Evolutionary conservation across 1,284 basidiomycete genomes (phyloP).

Genomic region (Austroboletus niveus): DNA sequence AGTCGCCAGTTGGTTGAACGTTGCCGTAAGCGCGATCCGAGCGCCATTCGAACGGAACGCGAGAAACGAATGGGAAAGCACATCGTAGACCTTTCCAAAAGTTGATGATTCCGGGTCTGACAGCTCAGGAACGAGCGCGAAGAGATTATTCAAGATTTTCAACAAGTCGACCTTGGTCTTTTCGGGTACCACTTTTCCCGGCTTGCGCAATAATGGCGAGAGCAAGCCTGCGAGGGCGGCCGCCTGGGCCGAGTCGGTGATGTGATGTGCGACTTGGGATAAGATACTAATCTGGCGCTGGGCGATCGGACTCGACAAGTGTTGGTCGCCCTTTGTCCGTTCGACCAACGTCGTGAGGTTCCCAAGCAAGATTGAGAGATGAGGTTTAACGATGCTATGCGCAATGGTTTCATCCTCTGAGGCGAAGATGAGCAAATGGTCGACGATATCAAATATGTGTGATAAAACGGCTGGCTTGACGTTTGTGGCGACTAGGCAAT

Average conservation of each 20-base stretch:
- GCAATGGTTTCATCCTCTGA: constrained; percentile 49
- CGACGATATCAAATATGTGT: constrained; percentile 85
- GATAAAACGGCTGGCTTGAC: constrained; percentile 87
- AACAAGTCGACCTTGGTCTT: constrained; percentile 86
- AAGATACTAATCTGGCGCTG: constrained; percentile 85
- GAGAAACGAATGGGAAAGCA: constrained; percentile 77
- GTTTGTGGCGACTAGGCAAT: constrained; percentile 77
- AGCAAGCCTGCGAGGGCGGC: constrained; percentile 75
- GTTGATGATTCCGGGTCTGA: constrained; percentile 47
- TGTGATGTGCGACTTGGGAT: constrained; percentile 76
- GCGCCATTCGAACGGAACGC: constrained; percentile 69
- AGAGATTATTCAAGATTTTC: constrained; percentile 70
- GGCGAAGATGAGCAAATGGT: constrained; percentile 66
- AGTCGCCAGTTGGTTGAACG: constrained; percentile 60
- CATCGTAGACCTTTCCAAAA: constrained; percentile 60
- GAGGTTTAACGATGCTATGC: constrained; percentile 66
- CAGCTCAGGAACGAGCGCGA: constrained; percentile 74
- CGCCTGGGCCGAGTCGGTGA: constrained; percentile 72
- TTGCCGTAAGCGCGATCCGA: constrained; percentile 63
- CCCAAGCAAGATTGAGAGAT: constrained; percentile 74
- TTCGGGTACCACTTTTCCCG: constrained; percentile 78
- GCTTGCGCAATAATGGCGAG: constrained; percentile 78
- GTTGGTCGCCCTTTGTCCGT: constrained; percentile 53
- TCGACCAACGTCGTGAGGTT: constrained; percentile 76
- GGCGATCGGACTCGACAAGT: constrained; percentile 69